Base-by-base conservation (phyloP, 2,329 filamentous ascomycete species). In the Phyllosticta citribraziliensis region DNA sequence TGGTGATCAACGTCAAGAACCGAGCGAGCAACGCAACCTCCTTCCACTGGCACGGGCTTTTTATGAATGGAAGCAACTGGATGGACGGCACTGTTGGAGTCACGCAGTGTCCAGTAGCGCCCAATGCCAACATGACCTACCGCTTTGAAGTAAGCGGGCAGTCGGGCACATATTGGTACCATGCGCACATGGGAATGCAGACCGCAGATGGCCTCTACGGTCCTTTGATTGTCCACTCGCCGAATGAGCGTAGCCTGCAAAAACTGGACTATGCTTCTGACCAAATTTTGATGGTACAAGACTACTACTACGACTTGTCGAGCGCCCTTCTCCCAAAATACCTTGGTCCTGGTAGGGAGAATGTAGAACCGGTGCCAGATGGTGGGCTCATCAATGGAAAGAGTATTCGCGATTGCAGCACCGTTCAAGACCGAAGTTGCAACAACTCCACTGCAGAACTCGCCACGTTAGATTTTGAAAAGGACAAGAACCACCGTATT, bases 111-210 rank as follows among this genome's bases (percentile, higher is more conserved):
- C 71, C 80, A 1, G 86, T 91, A 60, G 75, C 79, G 0, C 81
- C 87, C 0, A 87, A 87, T 3, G 73, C 75, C 17, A 81, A 76
- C 12, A 85, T 91, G 67, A 85, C 81, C 2, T 91, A 89, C 71
- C 82, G 87, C 70, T 89, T 89, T 69, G 86, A 80, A 2, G 82
- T 58, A 8, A 27, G 55, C 17, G 74, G 47, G 80, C 63, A 64
- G 25, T 56, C 85, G 0, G 88, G 88, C 25, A 89, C 88, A 0
- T 91, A 90, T 72, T 91, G 88, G 88, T 92, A 91, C 66, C 87
- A 90, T 70, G 87, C 84, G 2, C 87, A 90, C 68, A 80, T 80
- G 22, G 78, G 79, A 64, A 84, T 81, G 25, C 86, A 88, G 69
- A 89, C 89, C 64, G 86, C 87, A 1, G 87, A 90, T 69, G 87